Base-by-base conservation (phyloP, 805 yeast genomes). In the Kurtzmaniella cleridarum region DNA sequence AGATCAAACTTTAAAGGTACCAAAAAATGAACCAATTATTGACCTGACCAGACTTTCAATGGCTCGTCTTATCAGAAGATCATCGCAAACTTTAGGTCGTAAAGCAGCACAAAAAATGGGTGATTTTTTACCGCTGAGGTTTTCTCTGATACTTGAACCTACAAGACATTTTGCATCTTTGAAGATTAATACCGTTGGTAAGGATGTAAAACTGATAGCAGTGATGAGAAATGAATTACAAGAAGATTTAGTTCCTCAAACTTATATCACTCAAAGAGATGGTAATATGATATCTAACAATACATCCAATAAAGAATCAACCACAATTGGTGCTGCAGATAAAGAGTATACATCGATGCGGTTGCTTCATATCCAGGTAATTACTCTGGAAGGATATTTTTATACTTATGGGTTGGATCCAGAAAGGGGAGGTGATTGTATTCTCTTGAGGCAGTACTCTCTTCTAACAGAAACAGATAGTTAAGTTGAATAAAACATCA, bases 351-450 rank as follows among this genome's bases (percentile, higher is more conserved):
- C 56, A 15, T 43, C 60, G 16, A 47, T 60, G 42, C 60, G 57
- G 36, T 48, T 66, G 23, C 54, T 49, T 57, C 76, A 75, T 50
- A 79, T 79, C 11, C 73, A 79, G 41, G 91, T 89, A 5, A 86
- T 87, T 3, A 86, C 95, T 1, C 74, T 83, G 0, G 85, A 80
- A 41, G 98, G 98, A 0, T 77, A 75, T 47, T 83, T 85, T 48
- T 84, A 82, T 51, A 85, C 84, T 36, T 91, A 87, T 58, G 82
- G 82, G 2, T 64, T 91, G 34, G 93, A 88, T 45, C 81, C 93
- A 0, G 95, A 82, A 44, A 64, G 90, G 39, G 98, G 98, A 1
- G 98, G 98, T 2, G 96, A 90, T 54, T 91, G 98, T 61, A 76
- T 83, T 30, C 64, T 88, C 44, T 64, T 85, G 40, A 78, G 81